Conservation (phyloP, 2,329 filamentous ascomycete genomes). For the Ophiostoma australiae region DNA sequence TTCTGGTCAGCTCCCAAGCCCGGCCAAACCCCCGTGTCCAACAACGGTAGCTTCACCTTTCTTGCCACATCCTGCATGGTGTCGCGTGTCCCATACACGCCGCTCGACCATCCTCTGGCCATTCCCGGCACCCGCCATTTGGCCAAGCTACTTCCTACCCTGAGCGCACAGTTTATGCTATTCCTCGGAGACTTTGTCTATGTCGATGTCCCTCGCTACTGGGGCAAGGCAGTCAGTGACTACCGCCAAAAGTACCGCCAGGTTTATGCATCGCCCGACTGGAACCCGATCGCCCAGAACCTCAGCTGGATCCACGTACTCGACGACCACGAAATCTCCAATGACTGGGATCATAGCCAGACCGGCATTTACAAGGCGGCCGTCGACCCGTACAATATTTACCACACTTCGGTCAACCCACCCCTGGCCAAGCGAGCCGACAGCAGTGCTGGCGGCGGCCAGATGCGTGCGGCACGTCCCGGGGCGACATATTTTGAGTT, state of each 20-base stretch:
- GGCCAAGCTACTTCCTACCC: conserved; percentile 62
- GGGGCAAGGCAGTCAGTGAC: conserved; percentile 65
- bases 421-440: conserved; percentile 54
- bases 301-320: conserved; percentile 97
- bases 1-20: conserved; percentile 72
- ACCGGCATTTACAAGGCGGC: conserved; percentile 76
- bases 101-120: conserved; percentile 73
- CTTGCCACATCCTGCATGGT: conserved; percentile 91
- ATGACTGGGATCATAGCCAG: conserved; percentile 83
- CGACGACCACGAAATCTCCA: conserved; percentile 93
- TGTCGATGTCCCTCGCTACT: conserved; percentile 77
- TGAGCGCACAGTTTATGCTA: conserved; percentile 75
- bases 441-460: not conserved
- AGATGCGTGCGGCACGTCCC: conserved; percentile 33
- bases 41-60: conserved; percentile 75
- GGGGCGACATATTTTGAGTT: conserved; percentile 81
- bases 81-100: conserved; percentile 82
- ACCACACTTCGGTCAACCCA: conserved; percentile 81
- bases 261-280: conserved; percentile 93
- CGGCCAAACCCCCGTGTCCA: conserved; percentile 56
- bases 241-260: conserved; percentile 91
- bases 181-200: conserved; percentile 87
- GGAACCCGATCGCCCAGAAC: conserved; percentile 67
- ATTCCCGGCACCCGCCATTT: conserved; percentile 77
- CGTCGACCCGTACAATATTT: conserved; percentile 78